Conservation (phyloP, 1,284 basidiomycete genomes). For the Boletus calvinii region DNA sequence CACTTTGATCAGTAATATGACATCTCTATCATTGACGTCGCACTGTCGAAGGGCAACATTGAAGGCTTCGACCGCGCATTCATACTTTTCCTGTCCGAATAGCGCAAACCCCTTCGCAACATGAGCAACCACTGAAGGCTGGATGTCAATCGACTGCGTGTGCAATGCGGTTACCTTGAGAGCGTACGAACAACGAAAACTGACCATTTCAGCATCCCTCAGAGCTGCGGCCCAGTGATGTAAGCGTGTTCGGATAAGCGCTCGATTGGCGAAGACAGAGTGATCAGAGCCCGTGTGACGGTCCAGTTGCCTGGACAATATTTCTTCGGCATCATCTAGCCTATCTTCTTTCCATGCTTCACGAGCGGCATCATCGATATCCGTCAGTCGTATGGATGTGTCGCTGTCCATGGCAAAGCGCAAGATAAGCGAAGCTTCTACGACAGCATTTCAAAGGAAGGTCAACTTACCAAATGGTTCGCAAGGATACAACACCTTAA, state of each 20-base stretch:
- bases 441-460: neutral
- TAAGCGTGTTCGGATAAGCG: slow-evolving; percentile 12
- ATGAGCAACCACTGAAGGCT: slow-evolving; percentile 11
- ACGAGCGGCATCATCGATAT: slow-evolving; percentile 1
- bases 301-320: slow-evolving; percentile 8
- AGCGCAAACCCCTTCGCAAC: slow-evolving; percentile 11
- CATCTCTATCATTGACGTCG: slow-evolving; percentile 9
- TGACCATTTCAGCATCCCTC: slow-evolving; percentile 13
- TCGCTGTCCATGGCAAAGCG: neutral
- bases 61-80: slow-evolving; percentile 6
- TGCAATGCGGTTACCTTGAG: neutral
- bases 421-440: neutral
- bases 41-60: slow-evolving; percentile 9
- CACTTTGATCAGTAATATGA: slow-evolving; percentile 13
- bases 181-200: neutral
- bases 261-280: slow-evolving; percentile 3
- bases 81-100: slow-evolving; percentile 11
- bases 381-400: slow-evolving; percentile 5
- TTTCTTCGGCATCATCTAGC: slow-evolving; percentile 12
- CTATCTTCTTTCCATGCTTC: slow-evolving; percentile 11
- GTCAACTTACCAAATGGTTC: slow-evolving; percentile 4
- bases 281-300: slow-evolving; percentile 1
- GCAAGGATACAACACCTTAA: slow-evolving; percentile 6
- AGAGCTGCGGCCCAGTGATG: slow-evolving; percentile 8
- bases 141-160: slow-evolving; percentile 11